phyloP scores from a whole-genome alignment of 202 grass and related monocot genomes.

The Carex sylvatica region DNA sequence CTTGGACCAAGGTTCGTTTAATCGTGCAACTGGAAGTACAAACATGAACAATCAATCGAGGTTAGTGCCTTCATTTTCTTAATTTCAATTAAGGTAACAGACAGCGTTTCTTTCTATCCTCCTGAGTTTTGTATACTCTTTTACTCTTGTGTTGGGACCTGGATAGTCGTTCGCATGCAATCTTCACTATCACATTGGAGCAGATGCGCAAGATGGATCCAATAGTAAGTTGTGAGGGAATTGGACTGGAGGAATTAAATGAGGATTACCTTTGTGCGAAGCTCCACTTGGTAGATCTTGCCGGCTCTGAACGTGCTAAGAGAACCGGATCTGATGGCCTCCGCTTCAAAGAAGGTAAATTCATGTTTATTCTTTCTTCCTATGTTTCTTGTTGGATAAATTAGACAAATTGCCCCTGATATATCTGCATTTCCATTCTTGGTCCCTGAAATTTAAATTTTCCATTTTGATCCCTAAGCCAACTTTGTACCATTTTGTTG shows the following conservation, averaged over 20 bases:
- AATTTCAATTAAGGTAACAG: background rate
- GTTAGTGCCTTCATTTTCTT: constrained; percentile 31
- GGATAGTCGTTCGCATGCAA: constrained; percentile 99
- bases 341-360: constrained; percentile 98
- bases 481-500: background rate
- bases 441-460: background rate
- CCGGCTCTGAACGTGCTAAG: constrained; percentile 93
- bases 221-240: constrained; percentile 55
- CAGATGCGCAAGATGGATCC: constrained; percentile 96
- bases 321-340: constrained; percentile 95
- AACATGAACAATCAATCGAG: constrained; percentile 99
- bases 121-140: background rate
- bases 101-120: background rate
- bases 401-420: background rate
- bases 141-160: constrained; percentile 1
- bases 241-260: constrained; percentile 71
- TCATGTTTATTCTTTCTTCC: background rate
- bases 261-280: constrained; percentile 98
- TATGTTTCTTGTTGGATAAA: background rate
- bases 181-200: constrained; percentile 99
- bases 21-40: constrained; percentile 91
- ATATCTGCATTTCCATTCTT: background rate
- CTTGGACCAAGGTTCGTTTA: constrained; percentile 80
- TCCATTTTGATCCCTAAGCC: background rate
- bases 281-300: constrained; percentile 95